Evolutionary conservation across 2,329 filamentous ascomycete species (phyloP), one percentile per base, ranked within the genome.

Genomic region (Lithohypha guttulata): DNA sequence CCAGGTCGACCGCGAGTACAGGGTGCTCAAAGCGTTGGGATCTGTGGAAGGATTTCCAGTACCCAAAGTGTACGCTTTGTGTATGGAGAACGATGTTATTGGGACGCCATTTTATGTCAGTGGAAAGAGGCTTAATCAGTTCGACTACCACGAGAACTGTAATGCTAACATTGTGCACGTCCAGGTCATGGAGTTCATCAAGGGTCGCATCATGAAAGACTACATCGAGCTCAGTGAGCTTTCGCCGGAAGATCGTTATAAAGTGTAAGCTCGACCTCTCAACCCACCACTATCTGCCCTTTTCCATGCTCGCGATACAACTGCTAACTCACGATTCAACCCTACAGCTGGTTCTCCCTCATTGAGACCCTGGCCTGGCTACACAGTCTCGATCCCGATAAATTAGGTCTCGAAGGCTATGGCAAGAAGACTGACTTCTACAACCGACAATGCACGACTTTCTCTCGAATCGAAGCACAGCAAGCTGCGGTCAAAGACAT

Each of bases 1-100:
- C 66, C 81, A 86, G 60, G 84, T 93, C 55, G 85, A 93, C 66
- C 80, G 84, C 53, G 84, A 93, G 61, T 84, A 85, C 65, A 75
- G 79, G 51, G 78, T 93, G 55, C 78, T 93, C 54, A 73, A 81
- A 55, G 84, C 84, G 6, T 70, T 93, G 19, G 72, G 73, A 50
- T 66, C 59, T 37, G 84, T 81, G 15, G 73, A 79, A 54, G 42
- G 42, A 4, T 82, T 91, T 10, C 80, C 84, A 0, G 81, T 89
- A 0, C 84, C 84, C 3, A 75, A 70, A 56, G 73, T 81, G 15
- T 78, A 81, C 60, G 77, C 76, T 53, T 71, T 93, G 18, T 93
- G 84, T 63, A 78, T 85, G 58, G 84, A 93, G 60, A 61, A 68
- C 13, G 59, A 59, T 36, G 66, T 93, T 23, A 66, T 93, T 45